Evolutionary conservation across 2,329 filamentous ascomycete species (phyloP).

Genomic region (Fusarium sp.): DNA sequence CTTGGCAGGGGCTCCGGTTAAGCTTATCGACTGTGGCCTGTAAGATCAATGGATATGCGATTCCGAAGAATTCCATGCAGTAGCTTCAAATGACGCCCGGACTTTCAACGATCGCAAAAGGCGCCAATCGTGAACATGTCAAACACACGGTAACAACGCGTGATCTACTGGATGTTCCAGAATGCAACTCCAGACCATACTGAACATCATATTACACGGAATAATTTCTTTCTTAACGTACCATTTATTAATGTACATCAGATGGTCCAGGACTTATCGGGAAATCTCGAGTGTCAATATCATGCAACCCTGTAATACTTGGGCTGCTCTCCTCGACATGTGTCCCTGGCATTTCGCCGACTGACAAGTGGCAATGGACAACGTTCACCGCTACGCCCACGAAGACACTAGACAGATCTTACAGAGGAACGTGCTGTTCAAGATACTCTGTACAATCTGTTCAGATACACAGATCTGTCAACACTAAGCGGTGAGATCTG

Average conservation of each 20-base stretch:
- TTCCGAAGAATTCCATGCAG: not conserved
- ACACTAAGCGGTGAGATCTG: not conserved
- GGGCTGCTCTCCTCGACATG: too few relatives aligned
- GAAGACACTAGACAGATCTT: not conserved
- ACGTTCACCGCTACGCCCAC: not conserved
- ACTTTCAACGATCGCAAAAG: not conserved
- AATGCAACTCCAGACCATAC: not conserved
- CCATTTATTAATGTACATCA: not conserved
- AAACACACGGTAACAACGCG: not conserved
- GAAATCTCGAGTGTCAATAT: not conserved
- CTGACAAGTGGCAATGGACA: not conserved
- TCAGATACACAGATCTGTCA: not conserved
- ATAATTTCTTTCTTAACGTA: not conserved
- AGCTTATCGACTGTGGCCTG: conserved; percentile 4
- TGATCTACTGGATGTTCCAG: not conserved
- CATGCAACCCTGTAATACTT: not conserved
- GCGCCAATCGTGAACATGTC: not conserved
- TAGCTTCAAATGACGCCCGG: not conserved
- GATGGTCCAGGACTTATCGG: not conserved
- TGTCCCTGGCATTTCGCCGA: not conserved
- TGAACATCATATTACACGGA: not conserved
- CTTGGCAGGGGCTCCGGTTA: conserved; percentile 15
- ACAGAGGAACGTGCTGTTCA: not conserved
- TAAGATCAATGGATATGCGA: not conserved
- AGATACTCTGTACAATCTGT: not conserved